Conservation (phyloP, 805 yeast genomes). For the Pichia thaimueangensis region DNA sequence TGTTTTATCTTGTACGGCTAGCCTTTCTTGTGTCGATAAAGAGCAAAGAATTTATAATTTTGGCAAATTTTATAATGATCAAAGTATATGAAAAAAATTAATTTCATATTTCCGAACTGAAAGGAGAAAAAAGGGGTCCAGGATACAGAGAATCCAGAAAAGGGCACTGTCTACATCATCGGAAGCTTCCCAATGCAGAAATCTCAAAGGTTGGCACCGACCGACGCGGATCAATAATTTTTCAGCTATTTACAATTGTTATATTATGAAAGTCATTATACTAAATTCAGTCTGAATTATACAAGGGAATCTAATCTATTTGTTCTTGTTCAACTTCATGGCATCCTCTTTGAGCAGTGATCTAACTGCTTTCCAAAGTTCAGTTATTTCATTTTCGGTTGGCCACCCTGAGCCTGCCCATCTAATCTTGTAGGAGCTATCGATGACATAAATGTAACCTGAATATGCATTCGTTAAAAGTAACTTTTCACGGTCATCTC, state of each 20-base stretch:
- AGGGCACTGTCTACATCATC: background rate
- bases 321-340: conserved; percentile 6
- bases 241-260: no score
- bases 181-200: background rate
- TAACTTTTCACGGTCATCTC: conserved; percentile 50
- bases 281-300: no score
- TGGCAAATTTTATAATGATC: no score
- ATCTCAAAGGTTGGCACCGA: background rate
- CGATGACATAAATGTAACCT: conserved; percentile 80
- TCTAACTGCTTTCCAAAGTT: conserved; percentile 59
- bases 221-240: background rate
- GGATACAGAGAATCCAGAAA: no score
- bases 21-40: no score
- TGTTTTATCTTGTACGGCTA: no score
- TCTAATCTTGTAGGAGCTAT: conserved; percentile 64
- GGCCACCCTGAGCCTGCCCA: conserved; percentile 92
- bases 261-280: no score
- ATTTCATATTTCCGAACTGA: no score
- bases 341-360: conserved; percentile 48
- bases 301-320: no score
- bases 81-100: no score
- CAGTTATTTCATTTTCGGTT: conserved; percentile 52
- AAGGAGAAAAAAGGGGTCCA: no score
- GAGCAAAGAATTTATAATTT: no score
- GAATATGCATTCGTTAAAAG: conserved; percentile 69